Base-by-base conservation (phyloP, 2,329 filamentous ascomycete species). In the Phialophora expanda region DNA sequence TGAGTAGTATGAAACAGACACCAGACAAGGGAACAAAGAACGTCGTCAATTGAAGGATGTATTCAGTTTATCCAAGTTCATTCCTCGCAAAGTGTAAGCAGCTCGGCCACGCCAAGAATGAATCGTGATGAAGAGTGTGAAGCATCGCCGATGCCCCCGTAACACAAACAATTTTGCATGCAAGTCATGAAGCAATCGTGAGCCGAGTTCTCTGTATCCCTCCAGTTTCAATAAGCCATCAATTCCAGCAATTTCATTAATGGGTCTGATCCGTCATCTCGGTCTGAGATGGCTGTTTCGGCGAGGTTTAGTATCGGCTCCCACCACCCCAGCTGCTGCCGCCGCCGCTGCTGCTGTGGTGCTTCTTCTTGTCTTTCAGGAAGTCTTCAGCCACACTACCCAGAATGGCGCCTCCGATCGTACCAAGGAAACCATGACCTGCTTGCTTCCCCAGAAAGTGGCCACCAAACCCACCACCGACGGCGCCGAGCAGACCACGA, bases 381-480 rank as follows among this genome's bases (percentile, higher is more conserved):
- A 84, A 82, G 69, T 87, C 81, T 70, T 86, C 84, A 0, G 85
- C 71, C 66, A 86, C 84, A 73, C 64, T 61, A 14, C 66, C 66
- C 28, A 68, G 28, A 14, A 68, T 48, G n/a, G 66, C 66, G 30
- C 66, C 66, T 20, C 66, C 66, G 30, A 88, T 74, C 0, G 85
- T 83, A 11, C 86, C 86, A 9, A 89, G 74, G 32, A 88, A 76
- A 3, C 84, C 84, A 70, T 86, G 84, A n/a, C 84, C 78, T 24
- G 80, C 82, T 70, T 84, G 79, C 74, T 86, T 85, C 20, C 86
- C 86, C 5, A 85, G 77, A 68, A 84, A 82, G 68, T 82, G 83
- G 1, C 86, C 86, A 3, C 85, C 84, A 3, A 84, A 79, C 51
- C 83, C 85, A 51, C 86, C 86, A 14, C 82, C 83, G 3, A 87